Base-by-base conservation (phyloP, 2,329 filamentous ascomycete genomes). In the Exophiala sideris region DNA sequence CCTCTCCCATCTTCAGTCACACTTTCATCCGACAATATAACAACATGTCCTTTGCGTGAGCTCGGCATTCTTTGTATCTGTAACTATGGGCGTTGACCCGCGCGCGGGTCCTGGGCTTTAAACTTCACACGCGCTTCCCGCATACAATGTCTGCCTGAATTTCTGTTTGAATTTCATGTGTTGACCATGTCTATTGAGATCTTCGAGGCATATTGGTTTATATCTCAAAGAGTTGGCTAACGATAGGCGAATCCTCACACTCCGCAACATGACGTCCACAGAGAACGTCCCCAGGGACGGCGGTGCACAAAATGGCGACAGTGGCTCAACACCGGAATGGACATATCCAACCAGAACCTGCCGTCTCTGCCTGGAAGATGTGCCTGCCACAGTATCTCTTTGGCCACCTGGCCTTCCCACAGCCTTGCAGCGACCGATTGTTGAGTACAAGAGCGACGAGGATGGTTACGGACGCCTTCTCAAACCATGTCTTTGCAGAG, bases 401-500 rank as follows among this genome's bases (percentile, higher is more conserved):
- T 73, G 77, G 11, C 74, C 78, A 9, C 77, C 82, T 53, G 76
- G 73, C 53, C 65, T 84, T 18, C 79, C 83, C 20, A 74, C 75
- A 20, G 78, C 84, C 48, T 70, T 87, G 40, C 79, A 84, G 24
- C 68, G 68, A 39, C 79, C 82, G 14, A 76, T 78, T 46, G 82
- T 87, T 42, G 77, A 78, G 16, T 96, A 95, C 66, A 79, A 85
- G 48, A 91, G 24, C 7, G 24, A 89, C 20, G 82, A 88, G 57
- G 88, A 89, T 42, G 61, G 63, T 61, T 80, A 87, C 29, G 89
- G 89, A 36, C 85, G 90, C 47, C 77, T 99, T 24, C 81, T 97
- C 64, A 87, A 88, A 50, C 94, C 94, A 34, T 99, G 94, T 78
- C 85, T 86, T 73, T 99, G 94, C 79, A 95, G 89, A 74, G 94